A percentile compares a stretch with the other conserved stretches of the same genome.
phyloP scores from a whole-genome alignment of 495 filamentous ascomycete species.

The Darksidea phi region DNA sequence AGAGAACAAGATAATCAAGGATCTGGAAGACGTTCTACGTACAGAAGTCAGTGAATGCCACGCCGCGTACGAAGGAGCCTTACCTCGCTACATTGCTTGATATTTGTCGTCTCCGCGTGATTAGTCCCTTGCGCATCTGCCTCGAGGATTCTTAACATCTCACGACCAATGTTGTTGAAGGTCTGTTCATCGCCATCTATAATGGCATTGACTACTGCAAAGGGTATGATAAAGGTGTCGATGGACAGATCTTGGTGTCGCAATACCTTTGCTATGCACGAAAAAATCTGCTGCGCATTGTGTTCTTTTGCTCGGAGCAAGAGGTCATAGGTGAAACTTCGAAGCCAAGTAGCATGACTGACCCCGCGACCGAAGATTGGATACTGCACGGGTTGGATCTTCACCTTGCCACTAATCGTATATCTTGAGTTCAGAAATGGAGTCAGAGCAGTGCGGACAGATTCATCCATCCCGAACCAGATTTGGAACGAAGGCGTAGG shows the following conservation, averaged over 20 bases:
- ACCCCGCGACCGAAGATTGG: slow-evolving; percentile 67
- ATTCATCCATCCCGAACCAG: slow-evolving; percentile 74
- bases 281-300: slow-evolving; percentile 71
- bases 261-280: slow-evolving; percentile 75
- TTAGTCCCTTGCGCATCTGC: slow-evolving; percentile 56
- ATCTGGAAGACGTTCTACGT: slow-evolving; percentile 80
- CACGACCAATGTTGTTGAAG: slow-evolving; percentile 62
- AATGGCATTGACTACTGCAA: slow-evolving; percentile 74
- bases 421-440: slow-evolving; percentile 87
- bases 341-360: slow-evolving; percentile 78
- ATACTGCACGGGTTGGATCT: slow-evolving; percentile 55
- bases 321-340: slow-evolving; percentile 74
- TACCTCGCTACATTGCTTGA: slow-evolving; percentile 82
- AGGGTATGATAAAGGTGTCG: slow-evolving; percentile 82
- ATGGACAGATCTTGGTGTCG: slow-evolving; percentile 79
- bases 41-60: slow-evolving; percentile 11
- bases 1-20: slow-evolving; percentile 85
- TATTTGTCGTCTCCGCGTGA: slow-evolving; percentile 60
- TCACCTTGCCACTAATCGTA: slow-evolving; percentile 56
- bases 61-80: slow-evolving; percentile 28
- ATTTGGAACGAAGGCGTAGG: slow-evolving; percentile 59
- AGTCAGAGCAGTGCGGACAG: slow-evolving; percentile 71
- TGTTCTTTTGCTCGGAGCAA: slow-evolving; percentile 68
- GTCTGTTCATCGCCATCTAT: slow-evolving; percentile 66
- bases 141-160: slow-evolving; percentile 67